A percentile compares a stretch with the other conserved stretches of the same genome.
phyloP scores from a whole-genome alignment of 345 rosid genomes.

The Capsella bursapastoris region DNA sequence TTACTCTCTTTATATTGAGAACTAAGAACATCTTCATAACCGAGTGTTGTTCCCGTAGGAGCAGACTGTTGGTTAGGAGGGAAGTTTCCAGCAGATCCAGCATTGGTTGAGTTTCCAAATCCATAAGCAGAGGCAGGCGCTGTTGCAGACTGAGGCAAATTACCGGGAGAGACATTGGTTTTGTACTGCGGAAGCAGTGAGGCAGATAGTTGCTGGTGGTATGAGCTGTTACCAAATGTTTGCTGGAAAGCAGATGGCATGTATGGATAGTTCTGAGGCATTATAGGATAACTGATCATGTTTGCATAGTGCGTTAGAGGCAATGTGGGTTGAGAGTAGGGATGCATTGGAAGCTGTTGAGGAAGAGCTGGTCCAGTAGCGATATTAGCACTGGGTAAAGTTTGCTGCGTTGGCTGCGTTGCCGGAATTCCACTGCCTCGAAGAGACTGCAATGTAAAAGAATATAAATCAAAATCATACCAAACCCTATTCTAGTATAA shows the following conservation, averaged over 20 bases:
- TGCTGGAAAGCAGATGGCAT: slow-evolving; percentile 97
- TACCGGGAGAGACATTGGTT: slow-evolving; percentile 73
- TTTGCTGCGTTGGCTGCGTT: slow-evolving; percentile 72
- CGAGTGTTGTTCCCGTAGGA: slow-evolving; percentile 64
- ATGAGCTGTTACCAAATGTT: slow-evolving; percentile 73
- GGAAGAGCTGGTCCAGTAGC: slow-evolving; percentile 84
- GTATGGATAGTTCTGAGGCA: slow-evolving; percentile 91
- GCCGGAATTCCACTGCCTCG: slow-evolving; percentile 68
- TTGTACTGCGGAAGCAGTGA: slow-evolving; percentile 90
- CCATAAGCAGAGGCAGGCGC: slow-evolving; percentile 87
- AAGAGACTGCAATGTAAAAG: slow-evolving; percentile 54
- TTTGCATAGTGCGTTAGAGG: slow-evolving; percentile 85
- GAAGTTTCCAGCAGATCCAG: slow-evolving; percentile 69
- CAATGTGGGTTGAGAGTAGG: slow-evolving; percentile 85
- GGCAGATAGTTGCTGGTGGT: slow-evolving; percentile 88
- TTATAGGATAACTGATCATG: slow-evolving; percentile 84
- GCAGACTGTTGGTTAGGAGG: slow-evolving; percentile 69
- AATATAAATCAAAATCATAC: slow-evolving; percentile 18
- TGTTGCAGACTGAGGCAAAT: slow-evolving; percentile 82
- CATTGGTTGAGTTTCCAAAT: slow-evolving; percentile 71
- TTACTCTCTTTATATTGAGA: slow-evolving; percentile 87
- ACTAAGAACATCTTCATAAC: slow-evolving; percentile 74
- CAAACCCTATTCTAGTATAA: background rate
- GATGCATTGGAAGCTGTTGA: slow-evolving; percentile 89
- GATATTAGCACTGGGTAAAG: slow-evolving; percentile 58